A percentile compares a stretch with the other conserved stretches of the same genome.
phyloP scores from a whole-genome alignment of 2,329 filamentous ascomycete genomes.

The Calonectria ilicicola region DNA sequence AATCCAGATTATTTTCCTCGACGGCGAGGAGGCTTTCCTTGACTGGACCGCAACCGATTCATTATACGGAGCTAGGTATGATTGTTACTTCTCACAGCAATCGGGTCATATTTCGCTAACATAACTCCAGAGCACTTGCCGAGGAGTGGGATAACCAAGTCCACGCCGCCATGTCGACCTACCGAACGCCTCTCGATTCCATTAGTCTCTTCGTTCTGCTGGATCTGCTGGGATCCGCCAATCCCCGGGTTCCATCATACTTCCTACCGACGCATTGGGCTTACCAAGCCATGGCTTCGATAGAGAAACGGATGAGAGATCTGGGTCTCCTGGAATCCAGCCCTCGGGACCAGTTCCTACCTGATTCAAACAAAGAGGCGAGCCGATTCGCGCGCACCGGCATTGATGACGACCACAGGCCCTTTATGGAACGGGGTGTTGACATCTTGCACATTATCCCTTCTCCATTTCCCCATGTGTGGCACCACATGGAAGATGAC shows the following conservation, averaged over 20 bases:
- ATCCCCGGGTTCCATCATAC: slow-evolving; percentile 83
- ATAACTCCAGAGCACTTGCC: slow-evolving; percentile 71
- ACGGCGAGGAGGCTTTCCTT: slow-evolving; percentile 94
- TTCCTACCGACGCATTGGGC: slow-evolving; percentile 95
- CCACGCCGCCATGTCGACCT: slow-evolving; percentile 80
- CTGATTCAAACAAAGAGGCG: slow-evolving; percentile 67
- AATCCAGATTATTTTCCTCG: slow-evolving; percentile 88
- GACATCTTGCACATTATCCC: slow-evolving; percentile 93
- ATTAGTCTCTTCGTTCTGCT: slow-evolving; percentile 93
- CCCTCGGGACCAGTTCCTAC: slow-evolving; percentile 68
- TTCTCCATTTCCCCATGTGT: slow-evolving; percentile 82
- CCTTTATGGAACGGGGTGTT: slow-evolving; percentile 88
- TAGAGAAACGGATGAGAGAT: slow-evolving; percentile 80
- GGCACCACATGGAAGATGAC: slow-evolving; percentile 89
- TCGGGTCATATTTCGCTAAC: slow-evolving; percentile 3
- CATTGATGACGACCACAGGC: slow-evolving; percentile 90
- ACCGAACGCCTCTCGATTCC: slow-evolving; percentile 78
- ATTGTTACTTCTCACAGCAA: not conserved
- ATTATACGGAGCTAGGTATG: slow-evolving; percentile 85
- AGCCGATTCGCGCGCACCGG: slow-evolving; percentile 61
- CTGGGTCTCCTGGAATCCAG: slow-evolving; percentile 74
- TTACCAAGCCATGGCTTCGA: slow-evolving; percentile 78
- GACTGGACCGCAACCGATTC: slow-evolving; percentile 85
- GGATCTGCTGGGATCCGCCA: slow-evolving; percentile 81
- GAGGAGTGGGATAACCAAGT: slow-evolving; percentile 80